phyloP scores from a whole-genome alignment of 192 early-diverging fungal genomes.

The Backusella liffmaniae region DNA sequence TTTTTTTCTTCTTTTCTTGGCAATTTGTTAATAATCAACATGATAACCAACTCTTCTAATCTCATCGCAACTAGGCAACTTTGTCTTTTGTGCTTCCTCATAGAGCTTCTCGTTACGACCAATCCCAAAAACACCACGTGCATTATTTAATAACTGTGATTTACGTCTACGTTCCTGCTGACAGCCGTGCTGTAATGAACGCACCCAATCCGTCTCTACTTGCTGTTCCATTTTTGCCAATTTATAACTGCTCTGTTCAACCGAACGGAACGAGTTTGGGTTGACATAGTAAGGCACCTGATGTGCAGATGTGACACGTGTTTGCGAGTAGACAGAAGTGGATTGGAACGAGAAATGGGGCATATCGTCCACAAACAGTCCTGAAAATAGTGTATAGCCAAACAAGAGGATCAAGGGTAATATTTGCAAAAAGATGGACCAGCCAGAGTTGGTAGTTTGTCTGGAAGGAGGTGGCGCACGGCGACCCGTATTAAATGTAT shows the following conservation, averaged over 20 bases:
- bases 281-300: slow-evolving; percentile 85
- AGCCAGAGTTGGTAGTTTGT: slow-evolving; percentile 38
- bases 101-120: slow-evolving; percentile 60
- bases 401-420: slow-evolving; percentile 79
- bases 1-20: neutral
- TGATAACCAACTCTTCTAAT: slow-evolving; percentile 49
- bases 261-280: slow-evolving; percentile 37
- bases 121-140: slow-evolving; percentile 64
- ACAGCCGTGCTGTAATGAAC: slow-evolving; percentile 64
- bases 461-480: slow-evolving; percentile 45
- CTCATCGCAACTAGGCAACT: slow-evolving; percentile 69
- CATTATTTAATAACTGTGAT: slow-evolving; percentile 51
- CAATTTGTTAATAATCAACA: slow-evolving; percentile 9
- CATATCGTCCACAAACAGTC: slow-evolving; percentile 49
- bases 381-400: slow-evolving; percentile 70
- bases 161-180: slow-evolving; percentile 61
- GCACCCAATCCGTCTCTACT: slow-evolving; percentile 70
- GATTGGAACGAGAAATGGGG: slow-evolving; percentile 67
- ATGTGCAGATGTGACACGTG: slow-evolving; percentile 56
- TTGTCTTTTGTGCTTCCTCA: slow-evolving; percentile 61
- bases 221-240: slow-evolving; percentile 67
- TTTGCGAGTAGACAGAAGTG: slow-evolving; percentile 45
- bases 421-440: slow-evolving; percentile 64
- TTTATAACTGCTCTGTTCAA: slow-evolving; percentile 43
- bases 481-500: slow-evolving; percentile 30